Base-by-base conservation (phyloP, 768 basidiomycete species). In the Tricholomella constricta region DNA sequence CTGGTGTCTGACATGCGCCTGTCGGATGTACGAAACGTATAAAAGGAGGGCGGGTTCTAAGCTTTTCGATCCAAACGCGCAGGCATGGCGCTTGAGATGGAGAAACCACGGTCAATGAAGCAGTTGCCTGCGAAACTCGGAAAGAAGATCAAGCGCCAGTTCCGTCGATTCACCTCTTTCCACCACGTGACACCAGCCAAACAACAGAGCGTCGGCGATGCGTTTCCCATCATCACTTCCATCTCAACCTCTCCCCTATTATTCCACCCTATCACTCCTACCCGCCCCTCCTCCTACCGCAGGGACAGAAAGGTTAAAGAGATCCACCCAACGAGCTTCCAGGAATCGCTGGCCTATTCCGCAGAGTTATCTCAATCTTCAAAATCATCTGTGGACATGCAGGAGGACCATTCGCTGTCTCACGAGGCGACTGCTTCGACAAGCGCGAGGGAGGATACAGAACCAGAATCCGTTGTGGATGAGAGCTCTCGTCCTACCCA, bases 231-330 rank as follows among this genome's bases (percentile, higher is more conserved):
- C 55, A 65, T 64, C 43, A 59, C 61, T 40, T 61, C 64, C 56
- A 60, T 65, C 47, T 54, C 61, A 52, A 56, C 61, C 15, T 54
- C 64, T 75, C 48, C 78, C 76, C 63, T 75, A 72, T 57, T 74
- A 55, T 73, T 14, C 54, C 49, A 58, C 58, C 56, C 59, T 56
- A 27, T 63, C 51, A 56, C 55, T 54, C 36, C 52, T 59, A 52
- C 37, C 58, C 61, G 26, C 56, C 43, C 43, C 57, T 37, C 19
- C 40, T 49, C 19, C 44, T 55, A 55, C 20, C 61, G 54, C 57
- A 61, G 51, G 23, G 58, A 59, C 42, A 57, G 31, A 32, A 48
- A 58, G 54, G 54, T 38, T 12, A 47, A 59, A 29, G 42, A 36
- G 17, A 54, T 35, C 20, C 49, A 50, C 48, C 34, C 45, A 22